Conservation (phyloP, 2,329 filamentous ascomycete genomes). For the Teratosphaeria destructans region DNA sequence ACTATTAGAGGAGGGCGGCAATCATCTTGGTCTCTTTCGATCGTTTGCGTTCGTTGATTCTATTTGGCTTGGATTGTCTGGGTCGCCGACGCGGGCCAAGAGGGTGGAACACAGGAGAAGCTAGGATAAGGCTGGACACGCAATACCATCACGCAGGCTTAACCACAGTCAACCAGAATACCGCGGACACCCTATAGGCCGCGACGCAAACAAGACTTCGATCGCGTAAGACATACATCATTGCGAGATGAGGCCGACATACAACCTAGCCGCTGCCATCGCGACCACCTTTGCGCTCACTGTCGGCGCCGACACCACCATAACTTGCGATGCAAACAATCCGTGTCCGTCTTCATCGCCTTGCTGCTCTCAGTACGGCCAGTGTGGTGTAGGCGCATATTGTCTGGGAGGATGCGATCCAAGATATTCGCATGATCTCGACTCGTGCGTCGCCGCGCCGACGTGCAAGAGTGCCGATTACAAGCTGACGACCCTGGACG, state of each 20-base stretch:
- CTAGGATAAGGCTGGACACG: not conserved
- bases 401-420: conserved; percentile 94
- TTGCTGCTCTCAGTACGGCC: conserved; percentile 56
- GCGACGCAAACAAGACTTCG: not conserved
- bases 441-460: conserved; percentile 76
- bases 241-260: conserved; percentile 8
- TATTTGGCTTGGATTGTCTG: not conserved
- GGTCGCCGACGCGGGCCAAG: not conserved
- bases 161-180: not conserved
- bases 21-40: not conserved
- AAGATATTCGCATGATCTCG: conserved; percentile 67
- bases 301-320: conserved; percentile 12
- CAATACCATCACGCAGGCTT: not conserved
- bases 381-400: conserved; percentile 88
- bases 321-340: conserved; percentile 21
- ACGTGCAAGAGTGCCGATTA: conserved; percentile 67
- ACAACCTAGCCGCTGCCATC: conserved; percentile 21
- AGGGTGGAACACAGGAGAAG: not conserved
- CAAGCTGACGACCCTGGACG: conserved; percentile 61
- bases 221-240: not conserved
- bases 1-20: not conserved
- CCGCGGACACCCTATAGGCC: not conserved
- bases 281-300: conserved; percentile 22
- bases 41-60: not conserved
- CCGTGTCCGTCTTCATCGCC: conserved; percentile 23